phyloP scores from a whole-genome alignment of 2,329 filamentous ascomycete species.

The Nannizziopsis barbatae region DNA sequence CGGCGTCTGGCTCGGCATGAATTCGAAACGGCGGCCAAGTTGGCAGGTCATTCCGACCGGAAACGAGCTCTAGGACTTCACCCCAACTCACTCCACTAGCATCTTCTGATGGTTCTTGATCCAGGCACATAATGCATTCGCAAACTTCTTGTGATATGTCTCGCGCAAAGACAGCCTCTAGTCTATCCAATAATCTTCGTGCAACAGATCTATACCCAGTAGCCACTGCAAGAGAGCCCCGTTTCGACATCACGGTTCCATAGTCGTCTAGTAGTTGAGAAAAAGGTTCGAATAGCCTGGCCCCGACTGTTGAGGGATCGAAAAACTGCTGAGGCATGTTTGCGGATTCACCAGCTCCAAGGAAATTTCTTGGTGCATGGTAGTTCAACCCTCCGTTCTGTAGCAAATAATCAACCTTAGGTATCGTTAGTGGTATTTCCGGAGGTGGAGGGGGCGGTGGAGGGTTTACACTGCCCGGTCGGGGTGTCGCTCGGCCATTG shows the following conservation, averaged over 20 bases:
- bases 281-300: constrained; percentile 70
- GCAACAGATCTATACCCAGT: constrained; percentile 95
- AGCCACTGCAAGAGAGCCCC: constrained; percentile 84
- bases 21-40: constrained; percentile 81
- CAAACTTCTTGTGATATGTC: constrained; percentile 84
- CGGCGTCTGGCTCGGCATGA: constrained; percentile 44
- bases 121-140: constrained; percentile 69
- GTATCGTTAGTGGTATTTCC: constrained; percentile 54
- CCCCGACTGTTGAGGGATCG: constrained; percentile 55
- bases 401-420: constrained; percentile 81
- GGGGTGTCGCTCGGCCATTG: not conserved
- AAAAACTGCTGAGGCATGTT: constrained; percentile 46
- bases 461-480: constrained; percentile 19
- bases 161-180: constrained; percentile 88
- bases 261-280: constrained; percentile 79
- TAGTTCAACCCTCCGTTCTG: constrained; percentile 73
- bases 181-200: constrained; percentile 70
- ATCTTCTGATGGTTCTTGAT: constrained; percentile 47
- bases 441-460: constrained; percentile 69
- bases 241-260: constrained; percentile 64
- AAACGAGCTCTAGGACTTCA: constrained; percentile 85
- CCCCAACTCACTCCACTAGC: constrained; percentile 75
- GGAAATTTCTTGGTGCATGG: constrained; percentile 60
- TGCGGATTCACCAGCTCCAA: constrained; percentile 46
- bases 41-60: constrained; percentile 74